Percentiles rank a stretch among this genome's conserved stretches.
These are phyloP conservation scores for Pythium aphanidermatum DNA, from an alignment of 352 stramenopile species.

Conservation along the genomic window DNA sequence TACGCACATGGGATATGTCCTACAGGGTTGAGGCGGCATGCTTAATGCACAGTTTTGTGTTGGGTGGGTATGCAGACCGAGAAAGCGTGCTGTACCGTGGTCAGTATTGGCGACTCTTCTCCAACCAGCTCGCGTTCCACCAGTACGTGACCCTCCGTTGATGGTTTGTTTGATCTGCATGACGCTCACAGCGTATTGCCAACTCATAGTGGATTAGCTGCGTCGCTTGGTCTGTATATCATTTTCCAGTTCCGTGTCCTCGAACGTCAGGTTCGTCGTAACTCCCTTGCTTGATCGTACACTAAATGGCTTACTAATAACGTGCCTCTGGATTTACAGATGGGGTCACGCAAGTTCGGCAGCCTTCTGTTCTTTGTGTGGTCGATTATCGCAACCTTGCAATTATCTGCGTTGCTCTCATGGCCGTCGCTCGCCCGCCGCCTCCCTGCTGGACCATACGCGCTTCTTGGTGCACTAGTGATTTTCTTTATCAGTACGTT, in stretches of 20 bases:
- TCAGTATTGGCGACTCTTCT: conserved; percentile 68
- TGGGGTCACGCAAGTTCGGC: conserved; percentile 85
- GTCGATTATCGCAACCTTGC: conserved; percentile 35
- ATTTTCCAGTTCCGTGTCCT: conserved; percentile 84
- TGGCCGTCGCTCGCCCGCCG: conserved; percentile 27
- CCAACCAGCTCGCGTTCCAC: conserved; percentile 69
- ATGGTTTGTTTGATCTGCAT: background rate
- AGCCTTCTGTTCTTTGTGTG: conserved; percentile 66
- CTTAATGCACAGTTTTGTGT: background rate
- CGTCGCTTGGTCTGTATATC: conserved; percentile 75
- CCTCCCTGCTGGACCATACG: conserved; percentile 61
- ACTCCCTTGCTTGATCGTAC: background rate
- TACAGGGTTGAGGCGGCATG: background rate
- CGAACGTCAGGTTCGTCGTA: conserved; percentile 43
- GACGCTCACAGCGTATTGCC: background rate
- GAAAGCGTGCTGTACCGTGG: conserved; percentile 46
- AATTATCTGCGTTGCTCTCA: conserved; percentile 40
- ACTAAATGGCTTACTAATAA: background rate
- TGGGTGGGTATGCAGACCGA: conserved; percentile 25
- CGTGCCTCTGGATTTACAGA: conserved; percentile 25
- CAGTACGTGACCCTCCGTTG: conserved; percentile 31
- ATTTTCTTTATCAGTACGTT: conserved; percentile 77
- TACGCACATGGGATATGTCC: conserved; percentile 6
- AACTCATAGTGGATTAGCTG: conserved; percentile 51
- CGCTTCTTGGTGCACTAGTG: conserved; percentile 59